Evolutionary conservation across 208 protist species (phyloP), one percentile per base, ranked within the genome.

Genomic region (Leptomonas seymouri): DNA sequence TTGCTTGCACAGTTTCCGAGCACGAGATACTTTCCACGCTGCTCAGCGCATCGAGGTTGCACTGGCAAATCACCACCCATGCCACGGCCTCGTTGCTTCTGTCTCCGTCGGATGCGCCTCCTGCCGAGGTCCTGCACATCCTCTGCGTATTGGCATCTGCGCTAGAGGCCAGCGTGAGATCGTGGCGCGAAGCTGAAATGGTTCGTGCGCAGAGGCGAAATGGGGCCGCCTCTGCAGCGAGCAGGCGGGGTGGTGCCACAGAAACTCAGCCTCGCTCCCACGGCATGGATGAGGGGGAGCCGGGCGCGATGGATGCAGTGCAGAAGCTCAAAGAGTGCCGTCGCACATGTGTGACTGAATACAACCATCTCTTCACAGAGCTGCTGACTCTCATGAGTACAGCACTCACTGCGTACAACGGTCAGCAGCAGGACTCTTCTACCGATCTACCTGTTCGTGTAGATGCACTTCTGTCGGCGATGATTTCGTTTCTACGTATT

Each of bases 141-240:
- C 21, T 76, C 25, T 66, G 54, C 4, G 28, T 70, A 16, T 8
- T 68, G 16, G 63, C 63, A 0, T 51, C 60, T 4, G 49, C 61
- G n/a, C 3, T 75, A 23, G 69, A 75, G 45, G 60, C 60, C 2
- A 68, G 69, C 27, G 0, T 49, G 21, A 51, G 23, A 16, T 51
- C 42, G 7, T 63, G 34, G 8, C 23, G 20, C 25, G 16, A 39
- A 23, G 16, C 25, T 5, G 23, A 23, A 1, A 50, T 0, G 2
- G 39, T 42, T 1, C 15, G 8, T 51, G 12, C 28, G 9, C 8
- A 36, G 44, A 58, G 8, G 3, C 1, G 4, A 0, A 28, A 23
- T 14, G 51, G 23, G 28, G 23, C 9, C n/a, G 31, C 44, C 39
- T 8, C 48, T 9, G 48, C 48, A 53, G 21, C 48, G 5, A 53